Conservation (phyloP, 495 filamentous ascomycete genomes). For the Neurospora sp. region DNA sequence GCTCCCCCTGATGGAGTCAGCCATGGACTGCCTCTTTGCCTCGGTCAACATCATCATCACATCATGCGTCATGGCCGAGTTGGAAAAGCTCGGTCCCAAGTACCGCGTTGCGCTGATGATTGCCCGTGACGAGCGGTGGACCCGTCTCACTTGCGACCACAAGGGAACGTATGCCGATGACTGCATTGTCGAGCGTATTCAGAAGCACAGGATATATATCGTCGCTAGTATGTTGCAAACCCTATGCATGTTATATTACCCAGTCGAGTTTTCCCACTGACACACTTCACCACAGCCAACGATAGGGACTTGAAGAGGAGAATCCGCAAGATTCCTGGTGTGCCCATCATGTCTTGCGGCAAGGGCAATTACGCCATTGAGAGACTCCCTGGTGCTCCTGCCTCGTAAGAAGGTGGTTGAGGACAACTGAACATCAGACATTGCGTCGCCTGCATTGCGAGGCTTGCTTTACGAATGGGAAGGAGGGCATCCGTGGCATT, state of each 20-base stretch:
- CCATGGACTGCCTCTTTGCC: conserved; percentile 68
- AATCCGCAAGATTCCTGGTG: conserved; percentile 64
- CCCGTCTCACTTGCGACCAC: conserved; percentile 76
- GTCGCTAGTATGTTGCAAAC: conserved; percentile 40
- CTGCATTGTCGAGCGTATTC: conserved; percentile 80
- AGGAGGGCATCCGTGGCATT: too few relatives aligned
- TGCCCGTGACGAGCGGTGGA: conserved; percentile 86
- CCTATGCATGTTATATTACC: too few relatives aligned
- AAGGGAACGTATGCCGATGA: conserved; percentile 93
- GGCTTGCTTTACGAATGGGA: too few relatives aligned
- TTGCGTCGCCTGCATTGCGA: too few relatives aligned
- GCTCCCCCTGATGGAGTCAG: conserved; percentile 67
- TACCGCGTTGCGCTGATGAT: conserved; percentile 76
- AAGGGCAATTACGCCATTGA: conserved; percentile 89
- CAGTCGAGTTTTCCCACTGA: too few relatives aligned
- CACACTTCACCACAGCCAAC: conserved; percentile 39
- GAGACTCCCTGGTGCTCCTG: conserved; percentile 69
- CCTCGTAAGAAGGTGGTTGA: conserved; percentile 9
- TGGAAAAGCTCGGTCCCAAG: conserved; percentile 85
- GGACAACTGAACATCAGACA: too few relatives aligned
- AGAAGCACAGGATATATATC: conserved; percentile 70
- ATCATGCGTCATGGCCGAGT: conserved; percentile 57
- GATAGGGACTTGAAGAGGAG: conserved; percentile 74
- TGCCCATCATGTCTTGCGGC: conserved; percentile 51
- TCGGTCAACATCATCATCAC: conserved; percentile 62